Evolutionary conservation across 2,329 filamentous ascomycete species (phyloP).

Genomic region (Fusarium mundagurra): DNA sequence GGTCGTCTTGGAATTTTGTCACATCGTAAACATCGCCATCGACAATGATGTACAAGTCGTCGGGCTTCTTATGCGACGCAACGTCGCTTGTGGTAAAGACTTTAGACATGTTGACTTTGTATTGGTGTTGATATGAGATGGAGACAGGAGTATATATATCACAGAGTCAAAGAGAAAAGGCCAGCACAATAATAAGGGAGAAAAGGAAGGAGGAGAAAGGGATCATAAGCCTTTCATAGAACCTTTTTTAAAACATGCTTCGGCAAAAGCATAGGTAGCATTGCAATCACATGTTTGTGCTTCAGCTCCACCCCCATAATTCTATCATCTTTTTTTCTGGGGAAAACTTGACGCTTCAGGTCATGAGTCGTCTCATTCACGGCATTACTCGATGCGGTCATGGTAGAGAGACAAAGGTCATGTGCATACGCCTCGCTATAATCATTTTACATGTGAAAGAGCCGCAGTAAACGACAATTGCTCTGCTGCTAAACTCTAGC

Average conservation of each 20-base stretch:
- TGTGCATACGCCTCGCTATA: slow-evolving; percentile 34
- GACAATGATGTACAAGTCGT: slow-evolving; percentile 88
- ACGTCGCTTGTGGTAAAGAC: slow-evolving; percentile 87
- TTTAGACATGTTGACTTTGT: slow-evolving; percentile 77
- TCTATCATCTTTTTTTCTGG: slow-evolving; percentile 5
- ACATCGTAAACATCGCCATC: slow-evolving; percentile 97
- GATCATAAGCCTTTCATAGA: not conserved
- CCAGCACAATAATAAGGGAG: slow-evolving; percentile 1
- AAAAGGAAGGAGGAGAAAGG: not conserved
- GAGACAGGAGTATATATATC: not conserved
- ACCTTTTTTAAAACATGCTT: slow-evolving; percentile 36
- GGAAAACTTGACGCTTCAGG: slow-evolving; percentile 14
- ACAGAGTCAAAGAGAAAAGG: not conserved
- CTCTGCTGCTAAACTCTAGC: slow-evolving; percentile 1
- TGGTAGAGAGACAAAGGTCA: slow-evolving; percentile 32
- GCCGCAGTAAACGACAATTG: not conserved
- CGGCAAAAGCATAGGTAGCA: slow-evolving; percentile 31
- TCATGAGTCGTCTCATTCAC: slow-evolving; percentile 32
- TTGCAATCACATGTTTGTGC: slow-evolving; percentile 40
- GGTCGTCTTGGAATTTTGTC: slow-evolving; percentile 86
- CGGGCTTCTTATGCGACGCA: slow-evolving; percentile 87
- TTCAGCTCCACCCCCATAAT: slow-evolving; percentile 26
- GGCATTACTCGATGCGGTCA: slow-evolving; percentile 32
- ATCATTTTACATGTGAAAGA: slow-evolving; percentile 36
- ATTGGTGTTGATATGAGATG: slow-evolving; percentile 8